Evolutionary conservation across 306 rosid species (phyloP).

Genomic region (Quillaja saponaria): DNA sequence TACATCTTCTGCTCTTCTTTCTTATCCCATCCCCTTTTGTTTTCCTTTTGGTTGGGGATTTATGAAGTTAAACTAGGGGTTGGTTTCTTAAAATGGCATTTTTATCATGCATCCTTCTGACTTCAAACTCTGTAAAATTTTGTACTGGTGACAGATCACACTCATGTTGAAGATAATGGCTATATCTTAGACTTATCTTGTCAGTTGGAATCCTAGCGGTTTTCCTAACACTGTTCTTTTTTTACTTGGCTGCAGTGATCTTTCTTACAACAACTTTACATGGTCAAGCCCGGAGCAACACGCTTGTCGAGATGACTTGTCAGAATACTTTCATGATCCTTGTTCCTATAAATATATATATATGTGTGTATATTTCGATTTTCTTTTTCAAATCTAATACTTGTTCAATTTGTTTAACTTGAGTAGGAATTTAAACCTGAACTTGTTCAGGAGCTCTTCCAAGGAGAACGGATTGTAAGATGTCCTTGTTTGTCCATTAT

Average conservation of each 20-base stretch:
- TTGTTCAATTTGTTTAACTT: slow-evolving; percentile 28
- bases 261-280: slow-evolving; percentile 83
- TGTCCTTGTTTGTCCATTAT: slow-evolving; percentile 22
- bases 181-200: no score
- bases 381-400: slow-evolving; percentile 12
- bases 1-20: no score
- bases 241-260: slow-evolving; percentile 62
- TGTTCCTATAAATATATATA: background rate
- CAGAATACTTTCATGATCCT: slow-evolving; percentile 30
- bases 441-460: slow-evolving; percentile 67
- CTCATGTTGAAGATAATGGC: no score
- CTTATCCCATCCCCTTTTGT: no score
- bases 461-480: slow-evolving; percentile 53
- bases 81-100: no score
- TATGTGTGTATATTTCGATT: background rate
- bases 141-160: no score
- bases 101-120: no score
- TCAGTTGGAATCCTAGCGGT: no score
- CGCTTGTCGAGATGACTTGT: slow-evolving; percentile 64
- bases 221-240: background rate
- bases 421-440: slow-evolving; percentile 70
- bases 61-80: no score
- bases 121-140: no score
- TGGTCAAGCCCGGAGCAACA: slow-evolving; percentile 60
- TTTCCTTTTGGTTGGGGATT: no score